Evolutionary conservation across 1,139 yeast species (phyloP).

Genomic region (Pichia kudriavzevii): DNA sequence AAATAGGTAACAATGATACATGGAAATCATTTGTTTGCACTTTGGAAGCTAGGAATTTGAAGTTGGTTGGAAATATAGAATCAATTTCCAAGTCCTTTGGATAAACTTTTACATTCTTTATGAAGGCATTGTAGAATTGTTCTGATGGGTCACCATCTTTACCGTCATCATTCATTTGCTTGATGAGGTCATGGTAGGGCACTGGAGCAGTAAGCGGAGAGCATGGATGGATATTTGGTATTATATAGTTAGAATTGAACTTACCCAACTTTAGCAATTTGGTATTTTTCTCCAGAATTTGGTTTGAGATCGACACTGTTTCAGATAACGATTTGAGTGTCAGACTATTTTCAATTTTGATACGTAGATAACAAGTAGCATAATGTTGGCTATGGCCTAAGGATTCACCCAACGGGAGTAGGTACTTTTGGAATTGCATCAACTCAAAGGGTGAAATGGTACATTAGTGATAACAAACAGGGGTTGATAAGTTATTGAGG

Average conservation of each 20-base stretch:
- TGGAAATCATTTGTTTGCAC: conserved; percentile 17
- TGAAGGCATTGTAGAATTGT: background rate
- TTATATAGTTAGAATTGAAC: conserved; percentile 4
- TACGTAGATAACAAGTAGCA: conserved; percentile 4
- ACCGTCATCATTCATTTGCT: conserved; percentile 6
- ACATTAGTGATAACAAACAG: background rate
- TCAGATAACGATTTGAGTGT: conserved; percentile 2
- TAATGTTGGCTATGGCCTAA: conserved; percentile 1
- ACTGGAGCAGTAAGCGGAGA: conserved; percentile 12
- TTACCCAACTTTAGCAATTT: conserved; percentile 6
- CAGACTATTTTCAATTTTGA: background rate
- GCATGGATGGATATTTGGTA: conserved; percentile 1
- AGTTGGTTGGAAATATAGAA: conserved; percentile 9
- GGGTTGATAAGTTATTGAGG: background rate
- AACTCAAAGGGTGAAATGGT: background rate
- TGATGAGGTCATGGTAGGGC: conserved; percentile 19
- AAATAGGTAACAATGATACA: conserved; percentile 23
- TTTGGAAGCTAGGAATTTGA: conserved; percentile 5
- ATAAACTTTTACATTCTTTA: conserved; percentile 15
- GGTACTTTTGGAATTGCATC: conserved; percentile 8
- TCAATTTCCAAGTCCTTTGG: conserved; percentile 16
- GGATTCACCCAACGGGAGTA: conserved; percentile 8
- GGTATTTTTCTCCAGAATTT: background rate
- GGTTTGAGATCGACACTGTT: conserved; percentile 6
- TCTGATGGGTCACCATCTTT: background rate